Percentiles rank a stretch among this genome's conserved stretches.
These are phyloP conservation scores for Verticillium klebahnii DNA, from an alignment of 2,329 filamentous ascomycete species.

Conservation along the genomic window DNA sequence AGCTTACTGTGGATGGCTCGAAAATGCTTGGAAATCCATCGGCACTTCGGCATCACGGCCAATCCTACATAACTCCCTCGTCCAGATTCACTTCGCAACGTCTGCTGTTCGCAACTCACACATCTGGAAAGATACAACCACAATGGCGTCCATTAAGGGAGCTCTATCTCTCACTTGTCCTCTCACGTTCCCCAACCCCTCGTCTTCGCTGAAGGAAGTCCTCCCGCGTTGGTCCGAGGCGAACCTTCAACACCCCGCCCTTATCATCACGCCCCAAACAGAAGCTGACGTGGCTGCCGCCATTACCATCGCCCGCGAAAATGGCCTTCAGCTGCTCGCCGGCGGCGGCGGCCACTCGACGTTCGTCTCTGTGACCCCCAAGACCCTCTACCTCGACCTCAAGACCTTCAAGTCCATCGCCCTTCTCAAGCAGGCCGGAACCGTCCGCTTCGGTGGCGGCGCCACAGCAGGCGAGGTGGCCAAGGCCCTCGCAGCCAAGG, in stretches of 20 bases:
- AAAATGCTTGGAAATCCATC: not conserved
- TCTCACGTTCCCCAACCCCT: not conserved
- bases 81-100: not conserved
- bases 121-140: too few species aligned
- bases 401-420: slow-evolving; percentile 21
- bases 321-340: slow-evolving; percentile 22
- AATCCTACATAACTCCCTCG: not conserved
- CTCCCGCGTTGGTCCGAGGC: slow-evolving; percentile 26
- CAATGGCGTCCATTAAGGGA: not conserved
- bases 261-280: slow-evolving; percentile 20
- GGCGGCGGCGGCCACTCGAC: slow-evolving; percentile 24
- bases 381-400: slow-evolving; percentile 28
- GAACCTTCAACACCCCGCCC: slow-evolving; percentile 16
- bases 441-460: slow-evolving; percentile 25
- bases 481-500: slow-evolving; percentile 14
- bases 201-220: slow-evolving; percentile 1
- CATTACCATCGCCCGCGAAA: slow-evolving; percentile 19
- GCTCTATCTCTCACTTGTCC: not conserved
- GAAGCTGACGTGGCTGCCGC: slow-evolving; percentile 22
- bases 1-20: not conserved
- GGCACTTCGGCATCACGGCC: not conserved
- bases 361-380: slow-evolving; percentile 22
- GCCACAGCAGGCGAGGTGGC: slow-evolving; percentile 20
- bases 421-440: slow-evolving; percentile 17
- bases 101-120: not conserved